Evolutionary conservation across 2,329 filamentous ascomycete species (phyloP).

Genomic region (Graphium sp.): DNA sequence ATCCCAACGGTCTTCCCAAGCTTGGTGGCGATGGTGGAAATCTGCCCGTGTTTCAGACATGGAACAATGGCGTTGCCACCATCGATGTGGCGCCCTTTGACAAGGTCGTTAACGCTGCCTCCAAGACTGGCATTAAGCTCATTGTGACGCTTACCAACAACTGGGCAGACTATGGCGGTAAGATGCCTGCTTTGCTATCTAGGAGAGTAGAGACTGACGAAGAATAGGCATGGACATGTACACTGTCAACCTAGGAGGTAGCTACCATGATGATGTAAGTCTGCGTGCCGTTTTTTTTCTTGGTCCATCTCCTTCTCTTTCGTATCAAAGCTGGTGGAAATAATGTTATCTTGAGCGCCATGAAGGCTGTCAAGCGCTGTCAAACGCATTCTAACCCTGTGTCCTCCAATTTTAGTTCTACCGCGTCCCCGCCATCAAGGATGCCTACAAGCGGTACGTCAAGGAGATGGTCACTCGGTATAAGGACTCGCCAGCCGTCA

Average conservation of each 20-base stretch:
- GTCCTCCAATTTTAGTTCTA: constrained; percentile 21
- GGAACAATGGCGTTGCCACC: constrained; percentile 23
- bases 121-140: constrained; percentile 31
- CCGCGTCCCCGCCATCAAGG: constrained; percentile 28
- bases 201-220: too few species aligned
- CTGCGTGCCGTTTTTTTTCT: too few species aligned
- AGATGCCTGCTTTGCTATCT: constrained; percentile 13
- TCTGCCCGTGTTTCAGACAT: constrained; percentile 27
- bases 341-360: too few species aligned
- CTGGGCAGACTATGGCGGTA: constrained; percentile 41
- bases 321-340: too few species aligned
- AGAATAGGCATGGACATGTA: constrained; percentile 45
- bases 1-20: constrained; percentile 25
- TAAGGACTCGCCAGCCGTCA: constrained; percentile 37
- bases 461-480: constrained; percentile 41
- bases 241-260: constrained; percentile 33
- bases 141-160: constrained; percentile 38
- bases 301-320: too few species aligned
- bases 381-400: too few species aligned
- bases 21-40: constrained; percentile 31
- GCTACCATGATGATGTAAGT: constrained; percentile 30
- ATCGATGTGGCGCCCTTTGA: constrained; percentile 26
- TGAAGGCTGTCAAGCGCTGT: too few species aligned
- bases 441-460: constrained; percentile 40
- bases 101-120: constrained; percentile 30